phyloP scores from a whole-genome alignment of 2,329 filamentous ascomycete genomes.

The Cladosporium colombiae region DNA sequence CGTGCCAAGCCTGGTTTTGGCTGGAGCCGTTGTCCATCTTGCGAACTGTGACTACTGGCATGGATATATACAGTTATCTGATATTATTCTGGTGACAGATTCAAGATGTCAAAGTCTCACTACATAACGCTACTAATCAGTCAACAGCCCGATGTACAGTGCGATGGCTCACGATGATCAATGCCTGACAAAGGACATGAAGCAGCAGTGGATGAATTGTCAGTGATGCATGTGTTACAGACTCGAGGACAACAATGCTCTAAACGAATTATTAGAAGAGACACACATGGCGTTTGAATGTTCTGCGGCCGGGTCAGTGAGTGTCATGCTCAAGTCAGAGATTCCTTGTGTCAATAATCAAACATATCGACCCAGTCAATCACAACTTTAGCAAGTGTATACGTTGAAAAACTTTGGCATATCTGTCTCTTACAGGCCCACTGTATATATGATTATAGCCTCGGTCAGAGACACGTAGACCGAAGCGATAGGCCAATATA shows the following conservation, averaged over 20 bases:
- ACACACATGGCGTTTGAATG: neutral
- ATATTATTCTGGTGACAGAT: too few species aligned
- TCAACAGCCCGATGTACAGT: neutral
- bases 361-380: neutral
- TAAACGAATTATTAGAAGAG: neutral
- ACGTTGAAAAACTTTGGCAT: neutral
- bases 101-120: too few species aligned
- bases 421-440: neutral
- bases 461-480: neutral
- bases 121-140: neutral
- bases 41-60: neutral
- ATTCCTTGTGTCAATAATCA: neutral
- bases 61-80: too few species aligned
- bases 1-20: slow-evolving; percentile 2
- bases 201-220: neutral
- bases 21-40: neutral
- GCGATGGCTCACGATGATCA: neutral
- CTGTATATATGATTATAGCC: neutral
- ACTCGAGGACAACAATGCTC: neutral
- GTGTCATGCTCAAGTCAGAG: neutral
- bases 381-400: neutral
- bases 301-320: neutral
- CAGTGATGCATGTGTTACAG: neutral
- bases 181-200: neutral
- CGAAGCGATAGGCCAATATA: neutral